Evolutionary conservation across 495 filamentous ascomycete genomes (phyloP), one percentile per base, ranked within the genome.

Genomic region (Cercophora scortea): DNA sequence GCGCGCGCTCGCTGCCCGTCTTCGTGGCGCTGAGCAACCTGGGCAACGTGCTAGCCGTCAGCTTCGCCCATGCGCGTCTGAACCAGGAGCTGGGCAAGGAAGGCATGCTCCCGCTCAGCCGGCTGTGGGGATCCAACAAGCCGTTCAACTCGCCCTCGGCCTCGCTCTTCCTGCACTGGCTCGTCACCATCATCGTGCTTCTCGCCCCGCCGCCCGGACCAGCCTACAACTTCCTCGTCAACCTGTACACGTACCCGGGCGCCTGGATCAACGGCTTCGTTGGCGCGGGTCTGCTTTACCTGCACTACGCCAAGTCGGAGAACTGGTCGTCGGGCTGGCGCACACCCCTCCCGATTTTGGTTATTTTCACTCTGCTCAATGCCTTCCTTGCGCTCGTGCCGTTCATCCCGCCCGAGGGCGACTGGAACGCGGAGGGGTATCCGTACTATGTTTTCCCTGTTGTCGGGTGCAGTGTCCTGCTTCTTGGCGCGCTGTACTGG

Each of bases 41-140:
- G 13, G 85, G 84, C 0, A 87, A 87, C 58, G 69, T 75, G 8
- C 52, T 72, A 32, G 70, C 72, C 7, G 70, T 72, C 25, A 67
- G 64, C 40, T 74, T 75, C 55, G 69, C 67, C 0, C 65, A 87
- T 70, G 79, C 85, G 1, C 72, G 85, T 0, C 69, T 87, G 25
- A 87, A 86, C 55, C 81, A 86, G 64, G 85, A 87, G 62, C 73
- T 87, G 17, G 85, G 81, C 13, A 75, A 77, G 34, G 81, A 86
- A 63, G 84, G 84, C 0, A 78, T 87, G 32, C 62, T 88, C 12
- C 85, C 85, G 4, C 84, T 70, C 54, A 74, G 80, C 32, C 63
- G 64, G 15, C 59, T 77, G 13, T 72, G 85, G 32, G 74, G 80
- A 0, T 65, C 62, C 0, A 66, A 35, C 39, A 57, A 56, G 49